These are phyloP conservation scores for Mycena filopes DNA, from an alignment of 768 basidiomycete genomes.

Conservation along the genomic window DNA sequence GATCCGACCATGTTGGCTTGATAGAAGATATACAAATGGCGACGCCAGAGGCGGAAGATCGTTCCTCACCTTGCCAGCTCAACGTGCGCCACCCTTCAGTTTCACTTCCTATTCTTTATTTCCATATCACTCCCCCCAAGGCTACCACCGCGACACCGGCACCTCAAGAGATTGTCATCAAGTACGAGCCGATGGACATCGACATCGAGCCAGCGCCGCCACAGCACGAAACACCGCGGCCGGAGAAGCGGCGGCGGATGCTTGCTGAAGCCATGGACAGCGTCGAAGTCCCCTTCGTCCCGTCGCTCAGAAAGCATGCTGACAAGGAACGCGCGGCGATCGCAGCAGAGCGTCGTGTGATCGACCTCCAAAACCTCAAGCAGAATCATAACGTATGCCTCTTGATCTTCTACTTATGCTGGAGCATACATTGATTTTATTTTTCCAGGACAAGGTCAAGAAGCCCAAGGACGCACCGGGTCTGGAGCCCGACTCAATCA, in stretches of 20 bases:
- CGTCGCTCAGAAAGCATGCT: not conserved
- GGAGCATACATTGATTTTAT: not conserved
- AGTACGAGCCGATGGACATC: slow-evolving; percentile 13
- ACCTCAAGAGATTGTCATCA: not conserved
- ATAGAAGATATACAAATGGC: not conserved
- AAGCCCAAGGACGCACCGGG: slow-evolving; percentile 26
- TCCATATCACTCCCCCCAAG: no score
- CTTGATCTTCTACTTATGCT: no score
- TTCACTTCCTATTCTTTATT: not conserved
- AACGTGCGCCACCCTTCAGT: no score
- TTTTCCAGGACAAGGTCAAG: slow-evolving; percentile 33
- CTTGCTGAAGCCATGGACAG: slow-evolving; percentile 18
- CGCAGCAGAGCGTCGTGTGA: not conserved
- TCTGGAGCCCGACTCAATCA: slow-evolving; percentile 5
- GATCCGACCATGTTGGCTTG: no score
- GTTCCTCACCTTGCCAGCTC: not conserved
- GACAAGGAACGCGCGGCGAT: not conserved
- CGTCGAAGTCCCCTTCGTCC: slow-evolving; percentile 1
- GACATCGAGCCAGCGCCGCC: not conserved
- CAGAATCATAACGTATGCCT: slow-evolving; percentile 11
- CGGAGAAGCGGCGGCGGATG: slow-evolving; percentile 8
- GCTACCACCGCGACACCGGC: not conserved
- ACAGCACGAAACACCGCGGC: not conserved
- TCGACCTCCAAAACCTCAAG: slow-evolving; percentile 3
- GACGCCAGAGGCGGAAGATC: not conserved